Conservation (phyloP, 305 asterid species). For the Fraxinus sp. region DNA sequence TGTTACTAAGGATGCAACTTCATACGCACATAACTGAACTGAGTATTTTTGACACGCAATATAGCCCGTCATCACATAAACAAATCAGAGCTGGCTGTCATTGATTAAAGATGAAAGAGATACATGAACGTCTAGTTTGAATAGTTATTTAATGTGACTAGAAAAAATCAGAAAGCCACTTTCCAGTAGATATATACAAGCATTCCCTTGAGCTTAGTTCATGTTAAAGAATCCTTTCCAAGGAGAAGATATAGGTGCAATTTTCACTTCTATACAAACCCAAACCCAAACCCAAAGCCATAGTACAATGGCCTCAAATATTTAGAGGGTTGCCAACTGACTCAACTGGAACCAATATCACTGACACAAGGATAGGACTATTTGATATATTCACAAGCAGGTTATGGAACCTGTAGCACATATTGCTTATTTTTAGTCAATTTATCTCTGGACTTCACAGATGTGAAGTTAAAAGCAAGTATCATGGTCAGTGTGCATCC, state of each 20-base stretch:
- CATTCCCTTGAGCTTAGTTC: background rate
- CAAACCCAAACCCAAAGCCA: background rate
- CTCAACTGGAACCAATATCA: background rate
- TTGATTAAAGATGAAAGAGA: background rate
- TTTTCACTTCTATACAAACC: background rate
- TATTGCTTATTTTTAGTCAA: background rate
- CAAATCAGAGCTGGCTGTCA: background rate
- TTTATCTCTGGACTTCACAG: background rate
- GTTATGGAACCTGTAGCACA: background rate
- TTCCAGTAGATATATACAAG: background rate
- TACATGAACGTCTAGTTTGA: background rate
- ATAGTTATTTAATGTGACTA: background rate
- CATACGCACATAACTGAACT: background rate
- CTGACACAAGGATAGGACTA: background rate
- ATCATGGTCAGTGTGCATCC: background rate
- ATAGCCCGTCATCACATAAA: background rate
- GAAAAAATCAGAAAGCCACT: background rate
- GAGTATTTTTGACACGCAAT: background rate
- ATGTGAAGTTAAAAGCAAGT: background rate
- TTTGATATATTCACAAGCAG: background rate
- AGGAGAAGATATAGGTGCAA: background rate
- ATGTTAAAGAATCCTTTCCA: background rate
- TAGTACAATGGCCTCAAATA: background rate
- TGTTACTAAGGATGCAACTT: background rate
- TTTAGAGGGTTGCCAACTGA: background rate